Evolutionary conservation across 1,284 basidiomycete species (phyloP).

Genomic region (Boletus subluridellus): DNA sequence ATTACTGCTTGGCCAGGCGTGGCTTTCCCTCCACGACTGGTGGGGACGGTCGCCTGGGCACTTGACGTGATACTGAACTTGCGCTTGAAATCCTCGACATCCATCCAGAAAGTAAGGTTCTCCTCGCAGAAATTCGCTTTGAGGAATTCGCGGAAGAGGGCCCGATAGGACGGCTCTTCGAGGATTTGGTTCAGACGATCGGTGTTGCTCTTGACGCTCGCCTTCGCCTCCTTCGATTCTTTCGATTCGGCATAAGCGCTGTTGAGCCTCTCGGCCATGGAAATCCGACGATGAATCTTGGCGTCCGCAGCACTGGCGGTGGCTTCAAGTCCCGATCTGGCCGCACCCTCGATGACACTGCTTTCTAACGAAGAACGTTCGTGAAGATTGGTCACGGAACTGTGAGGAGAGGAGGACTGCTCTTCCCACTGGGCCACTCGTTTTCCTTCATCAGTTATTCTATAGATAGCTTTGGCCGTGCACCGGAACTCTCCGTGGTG

Average conservation of each 20-base stretch:
- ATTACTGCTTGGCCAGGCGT: conserved; percentile 83
- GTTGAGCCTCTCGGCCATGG: conserved; percentile 72
- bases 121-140: conserved; percentile 96
- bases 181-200: conserved; percentile 90
- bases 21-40: conserved; percentile 41
- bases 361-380: conserved; percentile 44
- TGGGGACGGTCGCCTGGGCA: conserved; percentile 64
- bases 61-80: conserved; percentile 94
- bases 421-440: conserved; percentile 80
- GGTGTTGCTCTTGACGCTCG: conserved; percentile 81
- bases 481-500: conserved; percentile 93
- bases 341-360: conserved; percentile 40
- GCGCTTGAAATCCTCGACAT: conserved; percentile 95
- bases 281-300: conserved; percentile 74
- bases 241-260: conserved; percentile 49
- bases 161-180: conserved; percentile 87
- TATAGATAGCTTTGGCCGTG: conserved; percentile 92
- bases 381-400: conserved; percentile 60
- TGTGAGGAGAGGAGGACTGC: conserved; percentile 56
- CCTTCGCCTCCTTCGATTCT: conserved; percentile 52
- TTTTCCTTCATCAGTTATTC: conserved; percentile 87
- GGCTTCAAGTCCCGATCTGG: conserved; percentile 38
- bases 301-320: conserved; percentile 47
- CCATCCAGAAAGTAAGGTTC: conserved; percentile 95
- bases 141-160: conserved; percentile 92